Percentiles rank a stretch among this genome's conserved stretches.
Evolutionary conservation across 164 flowering plant genomes (phyloP).

Genomic region (Macadamia tetraphylla): DNA sequence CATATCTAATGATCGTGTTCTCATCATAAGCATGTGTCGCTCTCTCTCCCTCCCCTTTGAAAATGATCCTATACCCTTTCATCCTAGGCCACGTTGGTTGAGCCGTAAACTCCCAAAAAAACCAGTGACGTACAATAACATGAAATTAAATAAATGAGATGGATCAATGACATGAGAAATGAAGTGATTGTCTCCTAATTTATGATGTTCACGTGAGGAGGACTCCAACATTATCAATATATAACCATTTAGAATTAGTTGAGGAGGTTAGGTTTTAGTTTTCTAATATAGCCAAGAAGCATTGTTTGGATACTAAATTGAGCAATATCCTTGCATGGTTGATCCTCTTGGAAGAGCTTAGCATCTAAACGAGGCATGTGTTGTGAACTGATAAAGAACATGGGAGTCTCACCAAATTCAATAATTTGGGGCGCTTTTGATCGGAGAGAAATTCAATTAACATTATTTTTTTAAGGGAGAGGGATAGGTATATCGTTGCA

Average conservation of each 20-base stretch:
- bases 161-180: no score
- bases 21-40: no score
- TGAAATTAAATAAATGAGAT: no score
- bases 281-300: slow-evolving; percentile 4
- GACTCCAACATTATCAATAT: slow-evolving; percentile 12
- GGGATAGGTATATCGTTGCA: no score
- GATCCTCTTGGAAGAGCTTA: slow-evolving; percentile 21
- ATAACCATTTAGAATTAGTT: slow-evolving; percentile 16
- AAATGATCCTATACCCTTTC: slow-evolving; percentile 14
- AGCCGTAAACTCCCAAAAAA: no score
- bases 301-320: slow-evolving; percentile 12
- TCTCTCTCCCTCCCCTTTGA: no score
- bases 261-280: slow-evolving; percentile 9
- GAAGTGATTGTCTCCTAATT: no score
- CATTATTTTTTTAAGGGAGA: no score
- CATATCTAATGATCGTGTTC: no score
- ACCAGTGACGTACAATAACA: no score
- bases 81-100: background rate
- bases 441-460: no score
- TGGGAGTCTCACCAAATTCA: slow-evolving; percentile 13
- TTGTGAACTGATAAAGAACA: slow-evolving; percentile 9
- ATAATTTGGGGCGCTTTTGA: slow-evolving; percentile 16
- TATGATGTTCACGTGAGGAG: background rate
- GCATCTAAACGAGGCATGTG: slow-evolving; percentile 13
- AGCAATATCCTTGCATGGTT: slow-evolving; percentile 17